These are phyloP conservation scores for Plasmodium berghei DNA, from an alignment of 169 alveolate genomes.

Conservation along the genomic window DNA sequence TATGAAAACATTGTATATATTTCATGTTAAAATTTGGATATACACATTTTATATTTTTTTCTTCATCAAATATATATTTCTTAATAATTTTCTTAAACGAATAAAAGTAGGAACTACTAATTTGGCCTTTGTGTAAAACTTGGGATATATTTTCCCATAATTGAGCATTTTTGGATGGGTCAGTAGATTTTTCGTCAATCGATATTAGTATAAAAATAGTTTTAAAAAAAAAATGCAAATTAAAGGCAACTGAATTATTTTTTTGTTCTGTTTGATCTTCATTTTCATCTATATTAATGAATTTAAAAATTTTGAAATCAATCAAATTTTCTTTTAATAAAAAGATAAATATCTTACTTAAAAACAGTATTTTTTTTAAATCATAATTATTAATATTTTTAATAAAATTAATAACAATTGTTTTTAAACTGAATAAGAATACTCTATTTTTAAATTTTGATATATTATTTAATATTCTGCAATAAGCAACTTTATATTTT, in stretches of 20 bases:
- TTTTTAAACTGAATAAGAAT: conserved; percentile 70
- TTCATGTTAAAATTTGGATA: conserved; percentile 61
- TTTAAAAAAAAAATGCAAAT: conserved; percentile 50
- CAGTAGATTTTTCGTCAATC: conserved; percentile 10
- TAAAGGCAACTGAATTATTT: neutral
- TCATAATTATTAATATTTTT: conserved; percentile 67
- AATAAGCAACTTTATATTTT: conserved; percentile 63
- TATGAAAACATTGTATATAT: conserved; percentile 38
- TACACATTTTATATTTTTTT: conserved; percentile 19
- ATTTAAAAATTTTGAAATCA: conserved; percentile 55
- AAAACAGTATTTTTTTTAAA: conserved; percentile 50
- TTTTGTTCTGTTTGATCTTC: conserved; percentile 14
- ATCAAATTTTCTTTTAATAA: conserved; percentile 54
- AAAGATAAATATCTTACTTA: conserved; percentile 43
- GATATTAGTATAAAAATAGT: conserved; percentile 65
- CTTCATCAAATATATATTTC: conserved; percentile 71
- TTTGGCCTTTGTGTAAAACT: neutral
- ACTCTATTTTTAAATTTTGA: conserved; percentile 54
- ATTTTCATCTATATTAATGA: conserved; percentile 30
- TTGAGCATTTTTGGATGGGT: conserved; percentile 8
- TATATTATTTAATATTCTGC: conserved; percentile 29
- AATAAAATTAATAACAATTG: conserved; percentile 58
- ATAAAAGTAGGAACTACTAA: conserved; percentile 12
- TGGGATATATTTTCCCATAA: conserved; percentile 36
- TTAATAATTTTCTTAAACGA: conserved; percentile 51